These are phyloP conservation scores for Kurtzmaniella quercitrusa DNA, from an alignment of 1,139 yeast genomes.

Conservation along the genomic window DNA sequence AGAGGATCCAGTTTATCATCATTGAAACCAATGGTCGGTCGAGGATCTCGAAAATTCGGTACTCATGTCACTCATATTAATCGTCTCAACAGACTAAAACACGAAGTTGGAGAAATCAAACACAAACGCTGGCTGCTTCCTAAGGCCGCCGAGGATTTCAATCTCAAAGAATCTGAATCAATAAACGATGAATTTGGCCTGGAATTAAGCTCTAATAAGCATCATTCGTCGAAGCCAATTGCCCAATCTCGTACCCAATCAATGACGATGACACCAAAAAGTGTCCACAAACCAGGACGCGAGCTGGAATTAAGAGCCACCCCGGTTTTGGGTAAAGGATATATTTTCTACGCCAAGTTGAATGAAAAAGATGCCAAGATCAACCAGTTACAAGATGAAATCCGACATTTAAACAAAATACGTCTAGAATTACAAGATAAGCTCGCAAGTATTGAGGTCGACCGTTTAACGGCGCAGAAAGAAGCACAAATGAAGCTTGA, in stretches of 20 bases:
- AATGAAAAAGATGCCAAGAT: conserved; percentile 1
- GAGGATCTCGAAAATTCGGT: background rate
- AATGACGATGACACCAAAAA: too few species aligned
- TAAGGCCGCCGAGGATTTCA: background rate
- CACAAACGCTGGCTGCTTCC: conserved; percentile 4
- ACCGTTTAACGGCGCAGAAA: background rate
- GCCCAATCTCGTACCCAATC: background rate
- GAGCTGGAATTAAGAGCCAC: background rate
- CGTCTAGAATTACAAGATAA: background rate
- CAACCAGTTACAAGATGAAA: background rate
- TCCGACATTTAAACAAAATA: background rate
- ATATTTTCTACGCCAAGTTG: background rate
- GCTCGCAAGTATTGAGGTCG: background rate
- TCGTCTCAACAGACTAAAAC: background rate
- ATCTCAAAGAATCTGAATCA: background rate
- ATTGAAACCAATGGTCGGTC: background rate
- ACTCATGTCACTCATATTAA: conserved; percentile 1
- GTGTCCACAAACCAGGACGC: too few species aligned
- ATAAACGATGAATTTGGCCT: background rate
- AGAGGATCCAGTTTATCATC: conserved; percentile 4
- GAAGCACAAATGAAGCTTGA: background rate
- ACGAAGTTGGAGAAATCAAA: conserved; percentile 6
- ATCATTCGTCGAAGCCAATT: background rate
- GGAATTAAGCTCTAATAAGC: background rate
- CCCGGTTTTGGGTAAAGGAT: conserved; percentile 2